Evolutionary conservation across 257 asterid species (phyloP).

Genomic region (Solanum chaucha): DNA sequence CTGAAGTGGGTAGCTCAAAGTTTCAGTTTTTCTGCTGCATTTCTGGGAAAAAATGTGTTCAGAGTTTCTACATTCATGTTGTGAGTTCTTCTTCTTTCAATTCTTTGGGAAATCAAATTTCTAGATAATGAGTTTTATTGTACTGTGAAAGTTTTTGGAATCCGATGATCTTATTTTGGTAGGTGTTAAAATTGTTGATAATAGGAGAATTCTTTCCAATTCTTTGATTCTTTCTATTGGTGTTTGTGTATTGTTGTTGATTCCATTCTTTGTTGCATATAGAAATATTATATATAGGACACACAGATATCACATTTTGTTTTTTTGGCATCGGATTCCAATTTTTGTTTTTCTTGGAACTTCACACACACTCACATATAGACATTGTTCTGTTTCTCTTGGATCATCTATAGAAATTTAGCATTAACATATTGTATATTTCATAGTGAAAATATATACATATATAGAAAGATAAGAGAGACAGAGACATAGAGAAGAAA

Average conservation of each 20-base stretch:
- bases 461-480: slow-evolving; percentile 2
- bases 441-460: slow-evolving; percentile 1
- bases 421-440: neutral
- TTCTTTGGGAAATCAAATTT: slow-evolving; percentile 9
- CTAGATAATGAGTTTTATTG: slow-evolving; percentile 22
- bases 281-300: slow-evolving; percentile 38
- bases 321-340: slow-evolving; percentile 93
- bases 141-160: slow-evolving; percentile 51
- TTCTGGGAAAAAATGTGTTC: slow-evolving; percentile 28
- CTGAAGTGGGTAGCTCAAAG: slow-evolving; percentile 10
- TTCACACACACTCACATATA: slow-evolving; percentile 59
- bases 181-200: slow-evolving; percentile 26
- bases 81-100: slow-evolving; percentile 10
- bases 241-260: slow-evolving; percentile 9
- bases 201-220: slow-evolving; percentile 15
- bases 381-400: slow-evolving; percentile 54
- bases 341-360: slow-evolving; percentile 31
- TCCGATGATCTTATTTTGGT: slow-evolving; percentile 69
- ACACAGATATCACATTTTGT: slow-evolving; percentile 19
- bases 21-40: slow-evolving; percentile 29
- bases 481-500: slow-evolving; percentile 16
- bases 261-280: slow-evolving; percentile 74
- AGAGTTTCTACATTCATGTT: slow-evolving; percentile 13
- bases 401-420: slow-evolving; percentile 29
- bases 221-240: slow-evolving; percentile 66